Evolutionary conservation across 2,329 filamentous ascomycete species (phyloP), one percentile per base, ranked within the genome.

Genomic region (Microsporum audouinii): DNA sequence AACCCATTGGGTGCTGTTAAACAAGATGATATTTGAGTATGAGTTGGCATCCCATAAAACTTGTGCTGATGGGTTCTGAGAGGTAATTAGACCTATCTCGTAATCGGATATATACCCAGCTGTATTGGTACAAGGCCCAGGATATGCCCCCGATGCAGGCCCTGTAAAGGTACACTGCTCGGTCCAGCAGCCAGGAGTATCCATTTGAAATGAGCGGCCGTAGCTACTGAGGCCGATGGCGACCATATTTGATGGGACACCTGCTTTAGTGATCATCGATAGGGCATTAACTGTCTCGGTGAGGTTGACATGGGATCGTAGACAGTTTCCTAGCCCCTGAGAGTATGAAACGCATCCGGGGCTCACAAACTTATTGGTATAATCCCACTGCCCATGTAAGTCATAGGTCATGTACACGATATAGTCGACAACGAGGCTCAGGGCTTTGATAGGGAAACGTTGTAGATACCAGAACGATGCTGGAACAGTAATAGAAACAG

Each of bases 51-150:
- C 17, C 17, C 17, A 23, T 23, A 23, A 23, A 23, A 23, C 17
- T 23, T 23, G 17, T 23, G 17, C 17, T 1, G 17, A 23, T 23
- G 17, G 17, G 17, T 23, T 23, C 17, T 23, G 17, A 23, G 17
- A 23, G 3, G 63, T 41, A 39, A n/a, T 64, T 17, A 6, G 67
- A 2, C 66, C 17, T 45, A 78, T 77, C 67, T 78, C 76, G 0
- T 72, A 71, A 51, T 76, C 65, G 1, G 74, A 65, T 4, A 78
- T 68, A 60, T 77, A 77, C 0, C 76, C 76, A 0, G 62, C 64
- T 0, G 72, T 76, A 2, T 56, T 64, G 0, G 76, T 79, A 63
- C 76, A 79, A 2, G 45, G 41, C 2, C 75, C 76, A 4, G 62
- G 57, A 1, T 60, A 56, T 0, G 75, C 75, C 1, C 65, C 47